Evolutionary conservation across 257 asterid genomes (phyloP).

Genomic region (Solanum pimpinellifolium): DNA sequence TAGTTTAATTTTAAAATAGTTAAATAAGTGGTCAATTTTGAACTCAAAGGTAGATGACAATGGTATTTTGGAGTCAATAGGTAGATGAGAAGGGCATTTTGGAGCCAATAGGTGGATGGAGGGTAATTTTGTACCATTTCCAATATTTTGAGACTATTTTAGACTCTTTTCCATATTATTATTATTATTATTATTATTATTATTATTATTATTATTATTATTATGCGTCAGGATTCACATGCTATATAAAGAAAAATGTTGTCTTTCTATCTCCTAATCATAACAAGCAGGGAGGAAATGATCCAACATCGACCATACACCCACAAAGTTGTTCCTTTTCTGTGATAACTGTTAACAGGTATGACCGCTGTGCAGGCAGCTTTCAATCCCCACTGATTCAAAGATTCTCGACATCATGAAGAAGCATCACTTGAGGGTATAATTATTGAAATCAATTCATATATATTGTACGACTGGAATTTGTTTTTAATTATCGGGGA

Average conservation of each 20-base stretch:
- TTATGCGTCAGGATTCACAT: background rate
- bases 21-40: too few relatives aligned
- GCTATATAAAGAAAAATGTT: background rate
- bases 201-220: too few relatives aligned
- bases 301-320: constrained; percentile 65
- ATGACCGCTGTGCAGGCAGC: constrained; percentile 98
- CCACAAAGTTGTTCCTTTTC: constrained; percentile 62
- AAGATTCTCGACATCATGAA: constrained; percentile 57
- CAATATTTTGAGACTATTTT: too few relatives aligned
- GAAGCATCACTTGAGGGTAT: constrained; percentile 11
- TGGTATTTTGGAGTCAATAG: too few relatives aligned
- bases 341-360: constrained; percentile 95
- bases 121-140: too few relatives aligned
- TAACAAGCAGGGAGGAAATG: background rate
- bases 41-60: too few relatives aligned
- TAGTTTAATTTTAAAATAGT: too few relatives aligned
- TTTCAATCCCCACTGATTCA: constrained; percentile 64
- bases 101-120: too few relatives aligned
- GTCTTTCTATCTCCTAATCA: background rate
- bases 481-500: background rate
- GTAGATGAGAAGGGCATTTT: too few relatives aligned
- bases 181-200: too few relatives aligned
- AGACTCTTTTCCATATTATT: too few relatives aligned
- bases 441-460: background rate
- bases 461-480: background rate